phyloP scores from a whole-genome alignment of 345 rosid species.

The Aquilaria malaccensis region DNA sequence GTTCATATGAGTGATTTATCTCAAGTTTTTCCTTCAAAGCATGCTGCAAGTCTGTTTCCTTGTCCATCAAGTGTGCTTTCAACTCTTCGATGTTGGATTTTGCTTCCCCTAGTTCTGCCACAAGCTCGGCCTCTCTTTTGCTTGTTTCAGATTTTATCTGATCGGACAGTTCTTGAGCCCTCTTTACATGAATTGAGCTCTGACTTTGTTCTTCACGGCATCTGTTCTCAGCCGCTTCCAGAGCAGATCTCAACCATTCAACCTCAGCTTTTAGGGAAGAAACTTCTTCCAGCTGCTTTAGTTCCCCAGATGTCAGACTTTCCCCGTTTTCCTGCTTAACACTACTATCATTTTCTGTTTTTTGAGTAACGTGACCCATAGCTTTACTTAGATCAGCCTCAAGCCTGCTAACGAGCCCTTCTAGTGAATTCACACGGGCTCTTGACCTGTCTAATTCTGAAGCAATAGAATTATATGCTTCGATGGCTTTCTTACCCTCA shows the following conservation, averaged over 20 bases:
- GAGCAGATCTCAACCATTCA: slow-evolving; percentile 38
- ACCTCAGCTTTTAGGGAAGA: slow-evolving; percentile 48
- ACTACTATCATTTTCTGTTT: slow-evolving; percentile 16
- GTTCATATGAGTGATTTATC: slow-evolving; percentile 14
- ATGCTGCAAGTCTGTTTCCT: slow-evolving; percentile 75
- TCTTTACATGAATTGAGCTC: slow-evolving; percentile 34
- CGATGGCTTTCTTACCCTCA: slow-evolving; percentile 53
- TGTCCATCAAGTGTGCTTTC: slow-evolving; percentile 77
- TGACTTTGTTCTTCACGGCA: slow-evolving; percentile 32
- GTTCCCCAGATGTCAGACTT: slow-evolving; percentile 25
- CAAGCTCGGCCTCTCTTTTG: slow-evolving; percentile 50
- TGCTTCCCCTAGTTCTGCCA: slow-evolving; percentile 50
- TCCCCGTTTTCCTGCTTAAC: slow-evolving; percentile 23
- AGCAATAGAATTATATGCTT: slow-evolving; percentile 51
- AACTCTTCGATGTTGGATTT: slow-evolving; percentile 54
- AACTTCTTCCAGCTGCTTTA: slow-evolving; percentile 38
- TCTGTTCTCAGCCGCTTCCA: slow-evolving; percentile 44
- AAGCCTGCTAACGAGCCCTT: slow-evolving; percentile 39
- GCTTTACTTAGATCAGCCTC: slow-evolving; percentile 18
- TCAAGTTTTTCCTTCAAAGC: slow-evolving; percentile 65
- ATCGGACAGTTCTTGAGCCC: slow-evolving; percentile 45
- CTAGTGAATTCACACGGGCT: slow-evolving; percentile 41
- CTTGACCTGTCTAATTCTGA: slow-evolving; percentile 67
- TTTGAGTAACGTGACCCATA: not conserved
- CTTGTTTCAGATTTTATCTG: slow-evolving; percentile 33